phyloP scores from a whole-genome alignment of 108 stramenopile genomes.

The Cyclotella atomus region DNA sequence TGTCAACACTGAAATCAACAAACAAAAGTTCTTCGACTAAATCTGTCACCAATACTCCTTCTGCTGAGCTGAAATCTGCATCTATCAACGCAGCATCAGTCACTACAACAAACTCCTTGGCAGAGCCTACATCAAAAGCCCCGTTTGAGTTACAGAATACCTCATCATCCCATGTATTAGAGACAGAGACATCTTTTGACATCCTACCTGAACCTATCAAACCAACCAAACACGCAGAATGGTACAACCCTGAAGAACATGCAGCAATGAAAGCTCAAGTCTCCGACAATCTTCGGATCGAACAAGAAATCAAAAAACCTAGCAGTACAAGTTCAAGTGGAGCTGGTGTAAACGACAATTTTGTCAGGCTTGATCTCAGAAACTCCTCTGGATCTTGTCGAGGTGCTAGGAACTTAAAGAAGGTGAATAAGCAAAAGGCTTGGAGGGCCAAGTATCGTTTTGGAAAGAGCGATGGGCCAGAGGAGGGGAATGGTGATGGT shows the following conservation, averaged over 20 bases:
- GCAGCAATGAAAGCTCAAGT: constrained; percentile 9
- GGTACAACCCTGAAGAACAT: constrained; percentile 29
- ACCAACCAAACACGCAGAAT: constrained; percentile 3
- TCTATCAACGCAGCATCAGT: too few relatives aligned
- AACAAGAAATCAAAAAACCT: not conserved
- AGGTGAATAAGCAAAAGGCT: constrained; percentile 46
- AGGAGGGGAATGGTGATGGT: constrained; percentile 16
- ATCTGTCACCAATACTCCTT: not conserved
- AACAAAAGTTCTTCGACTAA: not conserved
- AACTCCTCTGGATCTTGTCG: constrained; percentile 82
- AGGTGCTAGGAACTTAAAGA: constrained; percentile 74
- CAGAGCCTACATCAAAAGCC: too few relatives aligned
- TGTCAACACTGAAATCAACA: too few relatives aligned
- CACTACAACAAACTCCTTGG: too few relatives aligned
- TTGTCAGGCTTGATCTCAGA: constrained; percentile 79
- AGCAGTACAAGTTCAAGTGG: not conserved
- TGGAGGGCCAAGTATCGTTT: constrained; percentile 50
- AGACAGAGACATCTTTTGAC: not conserved
- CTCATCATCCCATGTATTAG: too few relatives aligned
- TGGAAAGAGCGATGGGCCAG: constrained; percentile 57
- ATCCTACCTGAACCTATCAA: not conserved
- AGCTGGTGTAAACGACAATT: constrained; percentile 70
- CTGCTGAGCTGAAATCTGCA: not conserved
- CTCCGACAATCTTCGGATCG: not conserved
- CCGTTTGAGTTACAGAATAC: too few relatives aligned